Conservation (phyloP, 257 asterid species). For the Solanum chilense region DNA sequence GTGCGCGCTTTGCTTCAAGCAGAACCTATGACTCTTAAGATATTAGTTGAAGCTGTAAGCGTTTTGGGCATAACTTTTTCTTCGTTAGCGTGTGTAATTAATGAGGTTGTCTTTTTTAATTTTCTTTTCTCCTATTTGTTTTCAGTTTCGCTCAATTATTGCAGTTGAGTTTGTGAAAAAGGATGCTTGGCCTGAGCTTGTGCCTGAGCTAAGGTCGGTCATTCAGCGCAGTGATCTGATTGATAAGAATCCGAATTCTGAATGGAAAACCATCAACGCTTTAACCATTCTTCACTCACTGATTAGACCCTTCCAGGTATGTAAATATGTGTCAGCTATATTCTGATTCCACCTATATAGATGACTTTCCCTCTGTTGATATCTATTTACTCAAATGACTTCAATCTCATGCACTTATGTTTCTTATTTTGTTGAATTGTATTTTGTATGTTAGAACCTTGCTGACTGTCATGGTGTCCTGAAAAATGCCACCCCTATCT, state of each 20-base stretch:
- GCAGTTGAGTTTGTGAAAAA: slow-evolving; percentile 27
- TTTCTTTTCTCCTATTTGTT: not conserved
- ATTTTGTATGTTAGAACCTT: not conserved
- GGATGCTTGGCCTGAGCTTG: slow-evolving; percentile 29
- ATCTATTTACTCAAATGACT: not conserved
- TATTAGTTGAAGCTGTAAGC: slow-evolving; percentile 27
- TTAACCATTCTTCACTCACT: slow-evolving; percentile 26
- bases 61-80: not conserved
- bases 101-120: not conserved
- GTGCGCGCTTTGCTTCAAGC: slow-evolving; percentile 19
- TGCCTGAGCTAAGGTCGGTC: slow-evolving; percentile 16
- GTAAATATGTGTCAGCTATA: not conserved
- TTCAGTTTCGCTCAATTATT: slow-evolving; percentile 22
- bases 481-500: not conserved
- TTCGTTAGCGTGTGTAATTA: not conserved
- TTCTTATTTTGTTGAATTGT: not conserved
- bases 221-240: slow-evolving; percentile 19
- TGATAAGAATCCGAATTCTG: slow-evolving; percentile 1
- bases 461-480: not conserved
- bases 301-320: slow-evolving; percentile 36
- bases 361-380: not conserved
- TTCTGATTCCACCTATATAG: not conserved
- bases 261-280: slow-evolving; percentile 31
- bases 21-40: slow-evolving; percentile 16
- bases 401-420: not conserved